Conservation (phyloP, 768 basidiomycete genomes). For the Tephrocybe rancida region DNA sequence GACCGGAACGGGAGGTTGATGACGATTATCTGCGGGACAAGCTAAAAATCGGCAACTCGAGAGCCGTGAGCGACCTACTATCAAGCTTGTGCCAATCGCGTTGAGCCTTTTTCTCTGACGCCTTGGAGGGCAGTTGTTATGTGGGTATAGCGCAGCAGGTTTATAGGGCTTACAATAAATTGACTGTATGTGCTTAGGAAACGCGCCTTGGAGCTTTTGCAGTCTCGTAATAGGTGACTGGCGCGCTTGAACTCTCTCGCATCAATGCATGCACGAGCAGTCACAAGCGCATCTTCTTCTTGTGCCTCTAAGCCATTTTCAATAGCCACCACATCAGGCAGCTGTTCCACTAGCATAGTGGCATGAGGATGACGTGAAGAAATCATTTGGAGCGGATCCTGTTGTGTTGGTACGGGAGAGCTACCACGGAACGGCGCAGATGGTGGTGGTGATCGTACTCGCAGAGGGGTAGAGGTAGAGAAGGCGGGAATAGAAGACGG, state of each 20-base stretch:
- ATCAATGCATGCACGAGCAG: slow-evolving; percentile 76
- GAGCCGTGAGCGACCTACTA: slow-evolving; percentile 45
- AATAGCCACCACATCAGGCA: slow-evolving; percentile 32
- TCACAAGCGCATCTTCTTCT: slow-evolving; percentile 73
- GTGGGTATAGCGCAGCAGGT: slow-evolving; percentile 7
- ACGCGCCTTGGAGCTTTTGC: slow-evolving; percentile 68
- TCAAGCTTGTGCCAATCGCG: slow-evolving; percentile 86
- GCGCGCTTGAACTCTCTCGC: slow-evolving; percentile 79
- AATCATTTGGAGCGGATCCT: slow-evolving; percentile 25
- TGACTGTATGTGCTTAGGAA: slow-evolving; percentile 82
- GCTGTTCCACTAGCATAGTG: slow-evolving; percentile 30
- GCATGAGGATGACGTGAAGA: slow-evolving; percentile 37
- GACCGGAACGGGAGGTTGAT: slow-evolving; percentile 67
- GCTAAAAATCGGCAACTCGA: background rate
- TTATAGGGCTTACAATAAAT: slow-evolving; percentile 70
- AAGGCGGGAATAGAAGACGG: slow-evolving; percentile 35
- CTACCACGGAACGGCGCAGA: slow-evolving; percentile 37
- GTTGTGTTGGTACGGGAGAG: slow-evolving; percentile 35
- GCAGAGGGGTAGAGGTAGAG: slow-evolving; percentile 63
- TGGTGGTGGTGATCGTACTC: slow-evolving; percentile 42
- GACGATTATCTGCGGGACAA: slow-evolving; percentile 56
- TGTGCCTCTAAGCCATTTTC: slow-evolving; percentile 54
- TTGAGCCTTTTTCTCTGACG: slow-evolving; percentile 80
- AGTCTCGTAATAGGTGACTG: slow-evolving; percentile 61
- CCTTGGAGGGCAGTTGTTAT: slow-evolving; percentile 42